These are phyloP conservation scores for Podospora didyma DNA, from an alignment of 495 filamentous ascomycete genomes.

Conservation along the genomic window DNA sequence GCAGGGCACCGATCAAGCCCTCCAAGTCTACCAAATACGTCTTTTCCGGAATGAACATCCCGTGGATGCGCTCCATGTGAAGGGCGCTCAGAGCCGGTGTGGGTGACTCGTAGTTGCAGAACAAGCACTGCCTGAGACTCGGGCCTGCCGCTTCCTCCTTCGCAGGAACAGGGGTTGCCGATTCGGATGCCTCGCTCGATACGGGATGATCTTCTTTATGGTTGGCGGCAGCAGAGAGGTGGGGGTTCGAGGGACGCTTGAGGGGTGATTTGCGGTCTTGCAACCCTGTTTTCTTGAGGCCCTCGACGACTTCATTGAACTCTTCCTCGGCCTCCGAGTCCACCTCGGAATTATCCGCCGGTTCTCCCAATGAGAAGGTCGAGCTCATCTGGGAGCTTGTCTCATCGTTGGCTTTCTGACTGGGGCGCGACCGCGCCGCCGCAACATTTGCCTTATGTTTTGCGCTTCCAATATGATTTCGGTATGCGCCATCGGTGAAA, in stretches of 20 bases:
- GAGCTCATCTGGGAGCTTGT: slow-evolving; percentile 86
- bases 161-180: slow-evolving; percentile 27
- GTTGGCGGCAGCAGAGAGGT: slow-evolving; percentile 46
- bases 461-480: slow-evolving; percentile 86
- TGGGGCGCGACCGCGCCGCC: slow-evolving; percentile 24
- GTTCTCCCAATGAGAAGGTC: slow-evolving; percentile 84
- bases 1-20: slow-evolving; percentile 71
- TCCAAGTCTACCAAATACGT: slow-evolving; percentile 75
- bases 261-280: slow-evolving; percentile 53
- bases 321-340: slow-evolving; percentile 67
- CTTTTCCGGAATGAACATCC: slow-evolving; percentile 93
- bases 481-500: slow-evolving; percentile 92
- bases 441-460: slow-evolving; percentile 76
- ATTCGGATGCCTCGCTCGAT: slow-evolving; percentile 32
- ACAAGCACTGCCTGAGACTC: slow-evolving; percentile 70
- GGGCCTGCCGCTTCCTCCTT: slow-evolving; percentile 20
- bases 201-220: slow-evolving; percentile 36
- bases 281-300: slow-evolving; percentile 69
- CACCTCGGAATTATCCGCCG: slow-evolving; percentile 50
- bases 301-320: slow-evolving; percentile 73
- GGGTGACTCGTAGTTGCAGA: slow-evolving; percentile 80
- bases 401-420: slow-evolving; percentile 54
- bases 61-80: slow-evolving; percentile 90
- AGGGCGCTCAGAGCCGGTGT: slow-evolving; percentile 66
- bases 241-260: slow-evolving; percentile 53